Conservation (phyloP, 331 rosid species). For the Arachis monticola region DNA sequence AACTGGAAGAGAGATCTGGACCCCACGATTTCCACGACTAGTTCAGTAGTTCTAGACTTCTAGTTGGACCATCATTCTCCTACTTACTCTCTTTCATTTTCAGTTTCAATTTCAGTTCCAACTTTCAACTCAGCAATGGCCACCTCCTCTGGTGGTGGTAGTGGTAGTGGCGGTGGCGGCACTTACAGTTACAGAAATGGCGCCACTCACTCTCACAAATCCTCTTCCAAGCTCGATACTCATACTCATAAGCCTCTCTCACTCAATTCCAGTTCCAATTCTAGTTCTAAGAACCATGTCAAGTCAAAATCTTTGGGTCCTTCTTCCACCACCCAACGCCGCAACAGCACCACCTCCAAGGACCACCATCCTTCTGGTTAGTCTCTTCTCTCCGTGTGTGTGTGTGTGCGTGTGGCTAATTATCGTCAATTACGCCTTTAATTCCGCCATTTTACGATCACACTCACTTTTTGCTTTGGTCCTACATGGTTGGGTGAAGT, state of each 20-base stretch:
- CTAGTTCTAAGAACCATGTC: constrained; percentile 56
- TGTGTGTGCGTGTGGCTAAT: neutral
- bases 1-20: neutral
- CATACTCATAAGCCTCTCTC: constrained; percentile 46
- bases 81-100: neutral
- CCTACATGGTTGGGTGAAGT: constrained; percentile 55
- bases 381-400: constrained; percentile 19
- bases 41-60: neutral
- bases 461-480: constrained; percentile 33
- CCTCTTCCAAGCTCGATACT: constrained; percentile 58
- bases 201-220: constrained; percentile 57
- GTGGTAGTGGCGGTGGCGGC: constrained; percentile 42
- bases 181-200: constrained; percentile 58
- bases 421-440: constrained; percentile 22
- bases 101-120: neutral
- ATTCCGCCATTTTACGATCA: neutral
- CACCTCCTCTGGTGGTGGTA: constrained; percentile 64
- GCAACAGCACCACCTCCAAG: constrained; percentile 72
- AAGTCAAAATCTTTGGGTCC: constrained; percentile 60
- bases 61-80: constrained; percentile 15
- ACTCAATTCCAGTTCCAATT: constrained; percentile 27
- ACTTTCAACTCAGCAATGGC: constrained; percentile 61
- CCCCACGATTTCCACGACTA: constrained; percentile 35
- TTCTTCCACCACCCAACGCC: constrained; percentile 69
- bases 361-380: constrained; percentile 74